phyloP scores from a whole-genome alignment of 2,329 filamentous ascomycete species.

The Microcyclosporella mali region DNA sequence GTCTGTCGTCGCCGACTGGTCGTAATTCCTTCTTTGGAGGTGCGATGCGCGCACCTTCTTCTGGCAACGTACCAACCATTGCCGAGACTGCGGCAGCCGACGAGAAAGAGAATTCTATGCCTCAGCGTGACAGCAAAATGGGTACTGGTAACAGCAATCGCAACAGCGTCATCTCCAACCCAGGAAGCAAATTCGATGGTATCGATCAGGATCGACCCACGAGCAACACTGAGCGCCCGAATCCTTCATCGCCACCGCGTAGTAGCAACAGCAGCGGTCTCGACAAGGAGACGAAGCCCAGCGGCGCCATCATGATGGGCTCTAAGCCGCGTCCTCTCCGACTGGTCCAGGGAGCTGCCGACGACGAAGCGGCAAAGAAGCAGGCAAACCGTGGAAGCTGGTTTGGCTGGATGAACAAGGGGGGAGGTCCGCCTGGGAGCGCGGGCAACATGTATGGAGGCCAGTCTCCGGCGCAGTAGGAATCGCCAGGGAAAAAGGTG shows the following conservation, averaged over 20 bases:
- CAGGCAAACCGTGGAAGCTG: slow-evolving; percentile 42
- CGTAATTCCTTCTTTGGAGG: slow-evolving; percentile 55
- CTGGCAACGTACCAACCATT: slow-evolving; percentile 41
- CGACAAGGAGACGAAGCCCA: slow-evolving; percentile 18
- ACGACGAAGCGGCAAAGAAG: slow-evolving; percentile 38
- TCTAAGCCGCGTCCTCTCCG: slow-evolving; percentile 77
- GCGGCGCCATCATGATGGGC: slow-evolving; percentile 43
- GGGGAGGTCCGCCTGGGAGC: slow-evolving; percentile 1
- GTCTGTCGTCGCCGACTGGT: slow-evolving; percentile 52
- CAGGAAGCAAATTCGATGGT: slow-evolving; percentile 7
- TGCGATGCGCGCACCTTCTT: slow-evolving; percentile 33
- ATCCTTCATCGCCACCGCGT: slow-evolving; percentile 50
- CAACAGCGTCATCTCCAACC: slow-evolving; percentile 20
- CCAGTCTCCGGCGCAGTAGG: slow-evolving; percentile 5
- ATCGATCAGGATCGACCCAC: slow-evolving; percentile 9
- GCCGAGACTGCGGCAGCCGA: slow-evolving; percentile 18
- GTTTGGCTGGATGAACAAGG: slow-evolving; percentile 44
- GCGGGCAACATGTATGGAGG: slow-evolving; percentile 1
- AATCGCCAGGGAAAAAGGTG: neutral
- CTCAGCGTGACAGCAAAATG: slow-evolving; percentile 28
- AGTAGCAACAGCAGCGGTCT: slow-evolving; percentile 45
- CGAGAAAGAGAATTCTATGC: slow-evolving; percentile 17
- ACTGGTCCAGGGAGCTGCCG: slow-evolving; percentile 68
- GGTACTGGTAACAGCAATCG: slow-evolving; percentile 18
- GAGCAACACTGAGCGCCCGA: slow-evolving; percentile 31